These are phyloP conservation scores for Schizochytrium sp. DNA, from an alignment of 108 stramenopile species.

Conservation along the genomic window DNA sequence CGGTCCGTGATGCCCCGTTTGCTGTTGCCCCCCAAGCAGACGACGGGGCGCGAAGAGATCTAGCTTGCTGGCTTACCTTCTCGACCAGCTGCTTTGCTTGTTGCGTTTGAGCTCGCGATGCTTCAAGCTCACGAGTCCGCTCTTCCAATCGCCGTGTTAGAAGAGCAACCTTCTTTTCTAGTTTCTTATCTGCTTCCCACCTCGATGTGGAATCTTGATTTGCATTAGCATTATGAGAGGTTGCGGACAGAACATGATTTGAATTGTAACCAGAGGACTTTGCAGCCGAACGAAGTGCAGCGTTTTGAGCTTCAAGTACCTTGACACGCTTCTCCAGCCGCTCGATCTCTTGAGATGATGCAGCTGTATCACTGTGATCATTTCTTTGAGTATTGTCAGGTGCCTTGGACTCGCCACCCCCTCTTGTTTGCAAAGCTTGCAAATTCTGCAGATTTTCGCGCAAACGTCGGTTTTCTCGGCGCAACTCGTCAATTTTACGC, in stretches of 20 bases:
- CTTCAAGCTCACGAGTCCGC: constrained; percentile 67
- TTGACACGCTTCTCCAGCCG: background rate
- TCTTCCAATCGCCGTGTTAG: constrained; percentile 71
- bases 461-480: constrained; percentile 25
- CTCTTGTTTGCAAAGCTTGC: background rate
- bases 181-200: constrained; percentile 69
- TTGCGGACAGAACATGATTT: too few species aligned
- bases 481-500: background rate
- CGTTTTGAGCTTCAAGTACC: constrained; percentile 55
- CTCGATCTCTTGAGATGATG: background rate
- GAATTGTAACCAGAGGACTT: background rate
- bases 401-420: background rate
- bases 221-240: background rate
- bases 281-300: constrained; percentile 26
- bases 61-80: constrained; percentile 57
- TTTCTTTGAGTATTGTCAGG: background rate
- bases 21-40: background rate
- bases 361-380: background rate
- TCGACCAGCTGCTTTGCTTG: constrained; percentile 60
- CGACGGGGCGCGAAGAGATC: background rate
- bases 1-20: too few species aligned
- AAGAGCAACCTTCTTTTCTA: constrained; percentile 68
- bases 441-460: background rate
- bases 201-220: constrained; percentile 8
- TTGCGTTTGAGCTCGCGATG: constrained; percentile 64